phyloP scores from a whole-genome alignment of 805 yeast species.

The Torulaspora franciscae region DNA sequence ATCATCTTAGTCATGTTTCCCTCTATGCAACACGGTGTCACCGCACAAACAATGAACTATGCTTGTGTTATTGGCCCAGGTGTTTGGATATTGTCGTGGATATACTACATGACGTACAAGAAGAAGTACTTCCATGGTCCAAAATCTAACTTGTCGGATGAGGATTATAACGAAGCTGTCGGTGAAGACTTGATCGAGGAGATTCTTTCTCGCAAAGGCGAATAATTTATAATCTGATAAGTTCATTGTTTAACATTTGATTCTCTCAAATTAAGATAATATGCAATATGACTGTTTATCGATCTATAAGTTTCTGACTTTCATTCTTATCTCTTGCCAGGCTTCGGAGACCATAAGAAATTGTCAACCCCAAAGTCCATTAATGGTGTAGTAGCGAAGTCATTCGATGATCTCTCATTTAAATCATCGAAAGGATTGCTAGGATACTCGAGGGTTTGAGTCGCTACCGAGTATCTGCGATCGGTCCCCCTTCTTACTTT shows the following conservation, averaged over 20 bases:
- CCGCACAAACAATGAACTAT: slow-evolving; percentile 58
- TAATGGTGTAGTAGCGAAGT: slow-evolving; percentile 21
- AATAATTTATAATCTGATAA: neutral
- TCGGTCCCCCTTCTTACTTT: neutral
- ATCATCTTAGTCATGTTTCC: slow-evolving; percentile 64
- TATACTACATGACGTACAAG: slow-evolving; percentile 51
- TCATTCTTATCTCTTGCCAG: neutral
- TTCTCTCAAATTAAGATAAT: neutral
- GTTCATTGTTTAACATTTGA: no score
- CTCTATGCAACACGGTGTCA: slow-evolving; percentile 30
- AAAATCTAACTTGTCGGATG: slow-evolving; percentile 33
- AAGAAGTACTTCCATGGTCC: slow-evolving; percentile 58
- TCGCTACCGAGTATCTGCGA: neutral
- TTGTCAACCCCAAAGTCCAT: slow-evolving; percentile 28
- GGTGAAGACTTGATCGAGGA: slow-evolving; percentile 26
- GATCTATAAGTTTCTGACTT: no score
- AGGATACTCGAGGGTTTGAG: slow-evolving; percentile 1
- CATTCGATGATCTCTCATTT: slow-evolving; percentile 7
- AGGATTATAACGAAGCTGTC: slow-evolving; percentile 28
- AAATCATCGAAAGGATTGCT: slow-evolving; percentile 9
- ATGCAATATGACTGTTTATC: neutral
- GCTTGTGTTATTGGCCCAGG: slow-evolving; percentile 62
- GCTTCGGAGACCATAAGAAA: slow-evolving; percentile 31
- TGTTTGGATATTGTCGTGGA: slow-evolving; percentile 50
- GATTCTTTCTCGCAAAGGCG: slow-evolving; percentile 16